A percentile compares a stretch with the other conserved stretches of the same genome.
These are phyloP conservation scores for Fraxinus baroniana DNA, from an alignment of 305 asterid genomes.

Conservation along the genomic window DNA sequence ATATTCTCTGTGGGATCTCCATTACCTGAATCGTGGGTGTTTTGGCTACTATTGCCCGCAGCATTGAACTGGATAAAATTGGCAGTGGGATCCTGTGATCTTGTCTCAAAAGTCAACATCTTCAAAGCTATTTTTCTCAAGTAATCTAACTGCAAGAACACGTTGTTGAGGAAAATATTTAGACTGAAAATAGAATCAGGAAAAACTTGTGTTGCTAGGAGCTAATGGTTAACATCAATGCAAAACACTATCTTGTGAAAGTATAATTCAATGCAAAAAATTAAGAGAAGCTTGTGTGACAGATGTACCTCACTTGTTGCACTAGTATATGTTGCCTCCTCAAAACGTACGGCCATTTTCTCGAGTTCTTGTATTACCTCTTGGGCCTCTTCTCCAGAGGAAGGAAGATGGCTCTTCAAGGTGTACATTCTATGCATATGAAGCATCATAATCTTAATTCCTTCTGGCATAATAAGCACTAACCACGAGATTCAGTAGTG, in stretches of 20 bases:
- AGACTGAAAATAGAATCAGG: background rate
- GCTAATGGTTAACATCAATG: background rate
- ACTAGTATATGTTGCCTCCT: constrained; percentile 22
- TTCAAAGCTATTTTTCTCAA: constrained; percentile 15
- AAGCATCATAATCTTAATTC: background rate
- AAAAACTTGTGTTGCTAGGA: background rate
- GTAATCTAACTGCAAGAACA: constrained; percentile 4
- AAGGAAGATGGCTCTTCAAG: constrained; percentile 28
- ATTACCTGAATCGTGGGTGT: constrained; percentile 48
- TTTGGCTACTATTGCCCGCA: too few species aligned
- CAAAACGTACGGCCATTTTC: constrained; percentile 26
- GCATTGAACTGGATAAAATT: constrained; percentile 42
- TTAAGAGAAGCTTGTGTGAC: background rate
- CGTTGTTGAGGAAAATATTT: background rate
- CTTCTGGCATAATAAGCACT: background rate
- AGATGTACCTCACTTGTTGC: constrained; percentile 18
- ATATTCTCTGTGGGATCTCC: background rate
- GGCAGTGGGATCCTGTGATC: constrained; percentile 42
- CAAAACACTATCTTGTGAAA: background rate
- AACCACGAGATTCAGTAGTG: background rate
- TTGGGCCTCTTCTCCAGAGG: constrained; percentile 12
- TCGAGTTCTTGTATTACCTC: constrained; percentile 16
- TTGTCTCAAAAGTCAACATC: constrained; percentile 55
- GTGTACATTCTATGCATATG: constrained; percentile 23
- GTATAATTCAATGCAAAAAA: background rate